Evolutionary conservation across 2,329 filamentous ascomycete species (phyloP).

Genomic region (Cladorrhinum sp.): DNA sequence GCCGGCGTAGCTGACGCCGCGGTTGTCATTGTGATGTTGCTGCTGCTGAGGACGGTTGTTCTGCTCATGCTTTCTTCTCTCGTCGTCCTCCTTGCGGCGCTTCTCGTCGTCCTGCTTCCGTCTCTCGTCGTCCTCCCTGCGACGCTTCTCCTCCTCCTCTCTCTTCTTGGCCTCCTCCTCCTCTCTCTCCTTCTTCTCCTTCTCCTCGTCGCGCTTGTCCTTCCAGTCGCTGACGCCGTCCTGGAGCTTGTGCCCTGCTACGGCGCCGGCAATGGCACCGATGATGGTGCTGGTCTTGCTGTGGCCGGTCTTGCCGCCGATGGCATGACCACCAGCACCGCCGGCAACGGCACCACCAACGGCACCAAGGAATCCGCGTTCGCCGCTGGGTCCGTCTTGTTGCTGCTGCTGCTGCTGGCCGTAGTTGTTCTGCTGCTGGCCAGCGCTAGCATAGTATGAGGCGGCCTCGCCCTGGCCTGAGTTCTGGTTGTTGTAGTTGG

Average conservation of each 20-base stretch:
- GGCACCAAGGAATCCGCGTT: constrained; percentile 41
- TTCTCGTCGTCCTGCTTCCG: constrained; percentile 33
- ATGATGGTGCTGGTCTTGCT: constrained; percentile 37
- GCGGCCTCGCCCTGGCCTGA: constrained; percentile 17
- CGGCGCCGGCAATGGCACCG: constrained; percentile 40
- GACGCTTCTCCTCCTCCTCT: constrained; percentile 19
- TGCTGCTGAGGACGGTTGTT: constrained; percentile 2
- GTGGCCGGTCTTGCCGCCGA: constrained; percentile 35
- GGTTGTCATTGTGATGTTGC: constrained; percentile 18
- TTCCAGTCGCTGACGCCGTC: constrained; percentile 40
- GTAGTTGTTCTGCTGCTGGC: constrained; percentile 4
- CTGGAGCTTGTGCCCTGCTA: constrained; percentile 42
- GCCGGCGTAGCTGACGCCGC: constrained; percentile 30
- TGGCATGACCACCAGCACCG: constrained; percentile 39
- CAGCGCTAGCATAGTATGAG: constrained; percentile 14
- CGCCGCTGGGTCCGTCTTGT: constrained; percentile 34
- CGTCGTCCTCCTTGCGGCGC: constrained; percentile 37
- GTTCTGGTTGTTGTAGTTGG: constrained; percentile 10
- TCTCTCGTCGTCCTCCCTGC: constrained; percentile 28
- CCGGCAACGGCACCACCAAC: constrained; percentile 41
- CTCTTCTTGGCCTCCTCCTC: constrained; percentile 28
- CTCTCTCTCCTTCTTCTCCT: constrained; percentile 28
- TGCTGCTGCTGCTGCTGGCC: not conserved
- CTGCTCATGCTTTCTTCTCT: constrained; percentile 22
- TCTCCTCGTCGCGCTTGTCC: constrained; percentile 39